phyloP scores from a whole-genome alignment of 306 rosid genomes.

The Cotoneaster glaucophyllus region DNA sequence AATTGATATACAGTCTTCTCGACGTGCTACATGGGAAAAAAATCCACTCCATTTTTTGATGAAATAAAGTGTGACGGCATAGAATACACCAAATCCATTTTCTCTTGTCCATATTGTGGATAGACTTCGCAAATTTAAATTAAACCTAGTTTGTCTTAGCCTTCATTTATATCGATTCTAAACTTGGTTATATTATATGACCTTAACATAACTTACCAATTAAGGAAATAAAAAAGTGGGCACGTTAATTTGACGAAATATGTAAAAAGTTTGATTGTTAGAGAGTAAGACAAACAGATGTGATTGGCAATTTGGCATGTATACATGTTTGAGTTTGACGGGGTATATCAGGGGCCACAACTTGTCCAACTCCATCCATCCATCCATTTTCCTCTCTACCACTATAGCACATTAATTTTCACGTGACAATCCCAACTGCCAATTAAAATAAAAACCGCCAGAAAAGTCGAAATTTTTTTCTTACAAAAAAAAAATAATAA shows the following conservation, averaged over 20 bases:
- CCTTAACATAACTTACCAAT: not conserved
- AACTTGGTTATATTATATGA: not conserved
- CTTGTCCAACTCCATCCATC: not conserved
- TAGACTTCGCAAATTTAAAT: not conserved
- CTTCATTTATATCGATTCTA: not conserved
- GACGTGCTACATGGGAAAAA: not conserved
- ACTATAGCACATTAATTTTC: too few species aligned
- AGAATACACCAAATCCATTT: not conserved
- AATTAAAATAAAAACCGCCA: not conserved
- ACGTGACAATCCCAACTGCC: not conserved
- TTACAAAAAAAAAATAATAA: too few species aligned
- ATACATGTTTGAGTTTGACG: not conserved
- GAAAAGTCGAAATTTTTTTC: not conserved
- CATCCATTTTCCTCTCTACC: not conserved
- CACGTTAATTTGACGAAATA: not conserved
- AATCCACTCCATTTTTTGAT: not conserved
- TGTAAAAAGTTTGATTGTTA: not conserved
- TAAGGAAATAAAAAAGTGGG: not conserved
- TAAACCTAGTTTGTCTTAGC: not conserved
- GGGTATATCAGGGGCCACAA: not conserved
- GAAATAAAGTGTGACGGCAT: not conserved
- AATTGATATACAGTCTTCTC: too few species aligned
- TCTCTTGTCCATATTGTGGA: not conserved
- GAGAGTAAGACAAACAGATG: slow-evolving; percentile 2
- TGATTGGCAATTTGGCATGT: not conserved